These are phyloP conservation scores for Closterium sp. DNA, from an alignment of 139 green algal species.

Conservation along the genomic window DNA sequence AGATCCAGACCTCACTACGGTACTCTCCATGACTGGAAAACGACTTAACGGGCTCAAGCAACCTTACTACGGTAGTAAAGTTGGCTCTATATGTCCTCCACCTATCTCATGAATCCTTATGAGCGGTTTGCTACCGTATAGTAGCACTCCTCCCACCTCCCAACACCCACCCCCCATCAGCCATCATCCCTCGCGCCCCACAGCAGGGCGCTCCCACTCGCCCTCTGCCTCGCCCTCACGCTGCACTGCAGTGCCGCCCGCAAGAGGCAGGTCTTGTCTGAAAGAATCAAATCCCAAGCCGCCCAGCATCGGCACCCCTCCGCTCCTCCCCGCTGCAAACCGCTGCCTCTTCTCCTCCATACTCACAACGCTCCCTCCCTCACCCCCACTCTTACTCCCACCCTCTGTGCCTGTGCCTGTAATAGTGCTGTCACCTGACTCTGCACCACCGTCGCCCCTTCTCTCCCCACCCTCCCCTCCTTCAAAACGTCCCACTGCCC, in stretches of 20 bases:
- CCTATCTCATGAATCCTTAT: too few relatives aligned
- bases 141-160: not conserved
- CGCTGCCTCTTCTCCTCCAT: not conserved
- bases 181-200: not conserved
- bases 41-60: too few relatives aligned
- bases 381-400: not conserved
- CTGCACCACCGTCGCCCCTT: not conserved
- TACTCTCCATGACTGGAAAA: too few relatives aligned
- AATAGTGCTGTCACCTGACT: not conserved
- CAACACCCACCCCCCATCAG: not conserved
- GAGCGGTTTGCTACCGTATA: too few relatives aligned
- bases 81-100: too few relatives aligned
- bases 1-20: too few relatives aligned
- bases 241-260: not conserved
- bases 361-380: not conserved
- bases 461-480: conserved; percentile 5
- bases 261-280: not conserved
- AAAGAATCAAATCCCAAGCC: not conserved
- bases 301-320: not conserved
- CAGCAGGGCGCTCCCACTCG: not conserved
- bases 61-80: too few relatives aligned
- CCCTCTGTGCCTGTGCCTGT: not conserved
- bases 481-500: not conserved
- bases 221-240: not conserved
- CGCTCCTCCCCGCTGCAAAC: not conserved